These are phyloP conservation scores for Nigrospora osmanthi DNA, from an alignment of 2,329 filamentous ascomycete genomes.

Conservation along the genomic window DNA sequence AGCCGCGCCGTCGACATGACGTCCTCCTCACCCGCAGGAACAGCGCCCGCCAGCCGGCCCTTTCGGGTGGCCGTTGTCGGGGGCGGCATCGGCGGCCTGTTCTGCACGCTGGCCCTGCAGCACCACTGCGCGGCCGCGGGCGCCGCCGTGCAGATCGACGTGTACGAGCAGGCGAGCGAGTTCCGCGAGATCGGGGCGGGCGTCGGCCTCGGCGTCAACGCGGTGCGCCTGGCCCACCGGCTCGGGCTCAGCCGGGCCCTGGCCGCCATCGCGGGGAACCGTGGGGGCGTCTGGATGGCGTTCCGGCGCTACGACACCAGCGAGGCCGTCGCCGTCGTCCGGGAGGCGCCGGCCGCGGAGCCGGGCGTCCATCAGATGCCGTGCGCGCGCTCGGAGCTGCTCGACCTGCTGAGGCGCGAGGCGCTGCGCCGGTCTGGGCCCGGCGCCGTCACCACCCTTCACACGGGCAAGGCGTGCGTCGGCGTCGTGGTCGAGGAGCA, in stretches of 20 bases:
- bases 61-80: slow-evolving; percentile 26
- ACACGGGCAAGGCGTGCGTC: slow-evolving; percentile 15
- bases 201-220: slow-evolving; percentile 24
- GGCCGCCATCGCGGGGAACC: slow-evolving; percentile 18
- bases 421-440: slow-evolving; percentile 11
- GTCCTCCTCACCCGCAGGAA: too few relatives aligned
- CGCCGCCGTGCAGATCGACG: slow-evolving; percentile 14
- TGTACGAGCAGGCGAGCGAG: slow-evolving; percentile 25
- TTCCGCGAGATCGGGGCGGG: slow-evolving; percentile 27
- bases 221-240: slow-evolving; percentile 21
- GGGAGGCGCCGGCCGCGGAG: slow-evolving; percentile 12
- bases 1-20: too few relatives aligned
- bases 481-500: slow-evolving; percentile 3
- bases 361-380: slow-evolving; percentile 7
- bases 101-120: slow-evolving; percentile 25
- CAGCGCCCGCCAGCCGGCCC: neutral
- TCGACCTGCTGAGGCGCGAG: too few relatives aligned
- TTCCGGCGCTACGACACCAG: slow-evolving; percentile 26
- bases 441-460: slow-evolving; percentile 13
- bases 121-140: slow-evolving; percentile 12
- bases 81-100: slow-evolving; percentile 30
- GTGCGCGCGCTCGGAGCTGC: slow-evolving; percentile 14
- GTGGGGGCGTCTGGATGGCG: slow-evolving; percentile 21
- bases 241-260: slow-evolving; percentile 22
- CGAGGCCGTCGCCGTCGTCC: slow-evolving; percentile 20